Percentiles rank a stretch among this genome's conserved stretches.
Evolutionary conservation across 2,329 filamentous ascomycete species (phyloP).

Genomic region (Bipolaris cookei): DNA sequence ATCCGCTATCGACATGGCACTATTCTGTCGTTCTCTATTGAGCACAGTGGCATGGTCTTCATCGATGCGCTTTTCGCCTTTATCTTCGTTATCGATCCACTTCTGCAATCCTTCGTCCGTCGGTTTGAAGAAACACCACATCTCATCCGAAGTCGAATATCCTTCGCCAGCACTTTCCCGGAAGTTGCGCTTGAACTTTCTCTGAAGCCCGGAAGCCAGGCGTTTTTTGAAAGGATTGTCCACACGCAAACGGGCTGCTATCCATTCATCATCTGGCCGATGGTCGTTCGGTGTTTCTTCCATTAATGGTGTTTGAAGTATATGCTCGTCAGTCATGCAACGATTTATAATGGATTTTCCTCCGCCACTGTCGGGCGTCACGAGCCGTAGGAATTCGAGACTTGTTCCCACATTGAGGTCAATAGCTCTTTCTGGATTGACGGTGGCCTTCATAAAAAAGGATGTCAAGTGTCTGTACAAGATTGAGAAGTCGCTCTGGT

Average conservation of each 20-base stretch:
- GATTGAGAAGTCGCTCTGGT: slow-evolving; percentile 70
- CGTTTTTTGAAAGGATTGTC: slow-evolving; percentile 63
- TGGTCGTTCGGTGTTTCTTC: slow-evolving; percentile 60
- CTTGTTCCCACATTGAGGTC: slow-evolving; percentile 67
- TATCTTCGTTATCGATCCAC: slow-evolving; percentile 31
- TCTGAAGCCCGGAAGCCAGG: slow-evolving; percentile 54
- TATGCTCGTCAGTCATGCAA: slow-evolving; percentile 61
- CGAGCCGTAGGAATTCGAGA: slow-evolving; percentile 66
- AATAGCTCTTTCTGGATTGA: slow-evolving; percentile 67
- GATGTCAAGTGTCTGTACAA: slow-evolving; percentile 67
- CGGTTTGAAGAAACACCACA: slow-evolving; percentile 60
- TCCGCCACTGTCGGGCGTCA: slow-evolving; percentile 49
- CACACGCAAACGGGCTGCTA: slow-evolving; percentile 64
- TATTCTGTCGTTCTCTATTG: background rate
- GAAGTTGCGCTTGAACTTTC: slow-evolving; percentile 42
- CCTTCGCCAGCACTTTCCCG: slow-evolving; percentile 43
- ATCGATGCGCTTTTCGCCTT: slow-evolving; percentile 30
- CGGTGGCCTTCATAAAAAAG: slow-evolving; percentile 66
- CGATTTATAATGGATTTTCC: slow-evolving; percentile 56
- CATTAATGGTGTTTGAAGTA: slow-evolving; percentile 55
- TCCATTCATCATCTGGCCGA: slow-evolving; percentile 64
- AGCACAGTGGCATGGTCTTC: slow-evolving; percentile 17
- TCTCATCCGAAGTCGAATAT: slow-evolving; percentile 55
- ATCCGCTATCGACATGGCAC: background rate
- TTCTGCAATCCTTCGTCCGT: slow-evolving; percentile 33